Percentiles rank a stretch among this genome's conserved stretches.
These are phyloP conservation scores for Boletus speciosus DNA, from an alignment of 768 basidiomycete genomes.

Conservation along the genomic window DNA sequence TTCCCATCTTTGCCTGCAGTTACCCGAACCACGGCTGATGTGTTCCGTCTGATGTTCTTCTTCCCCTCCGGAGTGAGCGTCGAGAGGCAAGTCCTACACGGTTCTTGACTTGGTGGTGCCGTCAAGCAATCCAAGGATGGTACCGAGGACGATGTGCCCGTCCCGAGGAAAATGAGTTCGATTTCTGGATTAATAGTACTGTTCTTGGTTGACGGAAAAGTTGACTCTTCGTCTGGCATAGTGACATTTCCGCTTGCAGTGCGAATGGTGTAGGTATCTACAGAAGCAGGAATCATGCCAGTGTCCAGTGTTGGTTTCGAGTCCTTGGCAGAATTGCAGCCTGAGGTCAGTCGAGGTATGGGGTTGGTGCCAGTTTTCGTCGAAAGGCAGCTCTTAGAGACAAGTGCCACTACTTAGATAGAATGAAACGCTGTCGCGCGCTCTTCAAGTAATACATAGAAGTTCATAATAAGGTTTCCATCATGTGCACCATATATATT, in stretches of 20 bases:
- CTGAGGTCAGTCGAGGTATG: neutral
- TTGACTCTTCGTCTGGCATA: neutral
- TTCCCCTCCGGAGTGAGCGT: constrained; percentile 66
- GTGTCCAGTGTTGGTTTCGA: neutral
- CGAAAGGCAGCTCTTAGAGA: neutral
- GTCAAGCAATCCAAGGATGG: constrained; percentile 77
- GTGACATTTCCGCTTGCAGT: neutral
- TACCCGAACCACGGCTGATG: constrained; percentile 63
- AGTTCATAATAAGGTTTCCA: no score
- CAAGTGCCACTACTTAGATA: neutral
- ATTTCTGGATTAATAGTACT: constrained; percentile 15
- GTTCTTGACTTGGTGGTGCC: constrained; percentile 45
- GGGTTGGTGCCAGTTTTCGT: no score
- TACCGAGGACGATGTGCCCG: constrained; percentile 73
- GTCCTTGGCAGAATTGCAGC: neutral
- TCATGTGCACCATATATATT: no score
- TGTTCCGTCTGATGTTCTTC: constrained; percentile 84
- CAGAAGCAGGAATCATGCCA: neutral
- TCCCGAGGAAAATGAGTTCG: constrained; percentile 81
- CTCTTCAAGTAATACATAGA: neutral
- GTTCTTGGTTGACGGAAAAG: neutral
- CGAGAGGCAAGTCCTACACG: constrained; percentile 66
- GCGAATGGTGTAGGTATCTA: neutral
- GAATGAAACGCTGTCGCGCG: no score
- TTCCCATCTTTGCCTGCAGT: constrained; percentile 34